These are phyloP conservation scores for Trichosporon asahii DNA, from an alignment of 1,284 basidiomycete species.

Conservation along the genomic window DNA sequence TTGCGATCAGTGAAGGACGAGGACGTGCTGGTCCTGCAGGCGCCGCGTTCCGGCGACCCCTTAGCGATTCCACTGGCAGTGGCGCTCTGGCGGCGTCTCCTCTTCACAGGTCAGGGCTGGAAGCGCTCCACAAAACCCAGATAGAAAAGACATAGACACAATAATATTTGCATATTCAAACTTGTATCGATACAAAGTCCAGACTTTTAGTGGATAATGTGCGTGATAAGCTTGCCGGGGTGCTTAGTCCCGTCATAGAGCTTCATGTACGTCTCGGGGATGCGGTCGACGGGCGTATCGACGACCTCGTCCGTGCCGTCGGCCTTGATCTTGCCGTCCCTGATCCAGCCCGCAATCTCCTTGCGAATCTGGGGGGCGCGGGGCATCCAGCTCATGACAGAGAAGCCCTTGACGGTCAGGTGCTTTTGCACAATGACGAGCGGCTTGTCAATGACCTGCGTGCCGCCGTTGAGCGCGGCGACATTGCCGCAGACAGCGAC, in stretches of 20 bases:
- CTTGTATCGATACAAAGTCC: too few relatives aligned
- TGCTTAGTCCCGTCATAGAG: slow-evolving; percentile 31
- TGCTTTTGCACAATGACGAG: slow-evolving; percentile 44
- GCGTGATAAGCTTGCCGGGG: slow-evolving; percentile 33
- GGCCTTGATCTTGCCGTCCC: slow-evolving; percentile 18
- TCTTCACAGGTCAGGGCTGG: not conserved
- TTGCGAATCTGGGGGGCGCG: slow-evolving; percentile 5
- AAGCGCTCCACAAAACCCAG: not conserved
- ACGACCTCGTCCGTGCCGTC: slow-evolving; percentile 21
- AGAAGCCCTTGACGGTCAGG: slow-evolving; percentile 48
- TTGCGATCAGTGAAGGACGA: not conserved
- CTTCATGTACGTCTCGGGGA: slow-evolving; percentile 31
- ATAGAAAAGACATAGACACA: not conserved
- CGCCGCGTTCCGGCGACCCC: not conserved
- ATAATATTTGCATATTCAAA: too few relatives aligned
- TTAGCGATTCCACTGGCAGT: not conserved
- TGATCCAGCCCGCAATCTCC: slow-evolving; percentile 18
- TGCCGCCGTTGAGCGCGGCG: slow-evolving; percentile 17
- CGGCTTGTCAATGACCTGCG: slow-evolving; percentile 22
- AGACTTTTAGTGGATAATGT: slow-evolving; percentile 22
- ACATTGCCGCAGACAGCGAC: slow-evolving; percentile 50
- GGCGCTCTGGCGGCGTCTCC: not conserved
- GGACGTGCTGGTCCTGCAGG: not conserved
- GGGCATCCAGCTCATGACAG: slow-evolving; percentile 34
- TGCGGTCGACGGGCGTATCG: slow-evolving; percentile 26